These are phyloP conservation scores for Colletotrichum cuscutae DNA, from an alignment of 2,329 filamentous ascomycete genomes.

Conservation along the genomic window DNA sequence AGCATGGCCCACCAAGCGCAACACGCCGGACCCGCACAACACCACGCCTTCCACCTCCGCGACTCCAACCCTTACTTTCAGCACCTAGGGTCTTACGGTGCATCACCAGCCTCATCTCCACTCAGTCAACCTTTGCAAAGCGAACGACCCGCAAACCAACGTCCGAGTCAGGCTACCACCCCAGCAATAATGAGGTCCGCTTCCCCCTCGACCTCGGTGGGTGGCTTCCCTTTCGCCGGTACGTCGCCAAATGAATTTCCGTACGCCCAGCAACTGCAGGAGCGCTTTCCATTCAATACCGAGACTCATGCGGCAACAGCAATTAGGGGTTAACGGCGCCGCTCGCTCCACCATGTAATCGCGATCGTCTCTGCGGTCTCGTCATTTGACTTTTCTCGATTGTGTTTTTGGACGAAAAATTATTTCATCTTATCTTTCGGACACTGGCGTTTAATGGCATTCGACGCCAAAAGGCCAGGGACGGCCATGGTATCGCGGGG, in stretches of 20 bases:
- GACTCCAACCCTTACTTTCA: slow-evolving; percentile 32
- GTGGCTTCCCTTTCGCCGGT: slow-evolving; percentile 58
- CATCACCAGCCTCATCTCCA: slow-evolving; percentile 48
- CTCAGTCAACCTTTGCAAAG: slow-evolving; percentile 38
- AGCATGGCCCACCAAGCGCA: slow-evolving; percentile 45
- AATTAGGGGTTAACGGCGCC: slow-evolving; percentile 50
- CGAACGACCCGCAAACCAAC: slow-evolving; percentile 44
- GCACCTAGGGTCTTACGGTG: slow-evolving; percentile 42
- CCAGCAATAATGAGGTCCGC: slow-evolving; percentile 50
- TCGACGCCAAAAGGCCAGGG: slow-evolving; percentile 19
- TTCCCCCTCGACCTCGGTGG: slow-evolving; percentile 57
- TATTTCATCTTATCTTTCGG: slow-evolving; percentile 8
- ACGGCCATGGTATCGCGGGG: slow-evolving; percentile 23
- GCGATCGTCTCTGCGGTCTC: neutral
- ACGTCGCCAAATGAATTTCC: slow-evolving; percentile 54
- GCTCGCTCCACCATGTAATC: neutral
- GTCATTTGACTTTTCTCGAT: slow-evolving; percentile 33
- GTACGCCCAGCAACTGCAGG: slow-evolving; percentile 53
- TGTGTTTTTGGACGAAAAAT: slow-evolving; percentile 24
- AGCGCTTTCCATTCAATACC: slow-evolving; percentile 59
- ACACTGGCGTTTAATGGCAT: slow-evolving; percentile 28
- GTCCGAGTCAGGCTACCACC: slow-evolving; percentile 42
- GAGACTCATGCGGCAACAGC: slow-evolving; percentile 62
- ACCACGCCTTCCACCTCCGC: slow-evolving; percentile 50
- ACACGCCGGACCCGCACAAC: slow-evolving; percentile 50